Evolutionary conservation across 2,329 filamentous ascomycete genomes (phyloP), one percentile per base, ranked within the genome.

Genomic region (Clathrospora elynae): DNA sequence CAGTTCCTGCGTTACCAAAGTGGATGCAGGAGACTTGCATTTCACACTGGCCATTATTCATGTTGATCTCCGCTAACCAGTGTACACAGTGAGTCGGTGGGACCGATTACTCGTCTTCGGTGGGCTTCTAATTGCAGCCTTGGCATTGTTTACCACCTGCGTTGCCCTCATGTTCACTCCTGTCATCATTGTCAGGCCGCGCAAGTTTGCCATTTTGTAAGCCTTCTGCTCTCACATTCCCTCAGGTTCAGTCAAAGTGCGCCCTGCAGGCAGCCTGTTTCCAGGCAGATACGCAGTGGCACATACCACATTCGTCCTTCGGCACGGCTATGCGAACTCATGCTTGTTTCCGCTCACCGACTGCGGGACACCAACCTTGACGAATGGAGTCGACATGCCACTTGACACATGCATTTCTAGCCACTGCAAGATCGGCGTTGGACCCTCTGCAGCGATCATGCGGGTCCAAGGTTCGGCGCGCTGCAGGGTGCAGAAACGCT

Each of bases 141-240:
- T 90, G 54, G 89, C 88, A 57, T 92, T 95, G 77, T 97, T 99
- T 77, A 83, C 95, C 69, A 84, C 95, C 62, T 91, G 88, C 78
- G 95, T 97, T 75, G 86, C 86, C 59, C 78, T 97, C 43, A 92
- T 95, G 75, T 91, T 91, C 46, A 73, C 70, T 18, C 63, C 63
- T 40, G 79, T 91, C 48, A 80, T 96, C 57, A 81, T 88, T 56
- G 73, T 90, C 55, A 85, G 81, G 68, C 91, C 92, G 58, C 84
- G 88, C 73, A 99, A 97, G 78, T 96, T 99, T 78, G 91, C 92
- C 41, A 90, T 95, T 55, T 73, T 97, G 93, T 97, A 84, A 87
- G 92, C 92, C 51, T 55, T 57, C 35, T 34, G 39, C 49, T 42
- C 44, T 46, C 46, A 40, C 42, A 53, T 49, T 53, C 36, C 45